Conservation (phyloP, 805 yeast genomes). For the Wickerhamiella sorbophila region DNA sequence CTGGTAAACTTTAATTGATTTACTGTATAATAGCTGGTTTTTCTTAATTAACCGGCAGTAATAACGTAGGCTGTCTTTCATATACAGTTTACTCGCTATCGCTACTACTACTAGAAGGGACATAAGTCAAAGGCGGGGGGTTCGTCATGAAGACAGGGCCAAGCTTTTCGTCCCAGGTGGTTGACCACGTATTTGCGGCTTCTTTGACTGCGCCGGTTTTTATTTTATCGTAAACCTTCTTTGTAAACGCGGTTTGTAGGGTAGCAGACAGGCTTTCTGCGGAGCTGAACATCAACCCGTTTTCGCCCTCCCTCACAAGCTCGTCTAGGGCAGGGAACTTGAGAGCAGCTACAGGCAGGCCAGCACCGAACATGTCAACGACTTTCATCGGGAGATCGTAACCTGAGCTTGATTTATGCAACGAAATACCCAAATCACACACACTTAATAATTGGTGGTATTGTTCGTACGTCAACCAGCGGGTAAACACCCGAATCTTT, state of each 20-base stretch:
- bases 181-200: slow-evolving; percentile 55
- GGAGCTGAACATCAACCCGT: slow-evolving; percentile 48
- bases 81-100: slow-evolving; percentile 7
- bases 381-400: slow-evolving; percentile 95
- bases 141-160: slow-evolving; percentile 28
- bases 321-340: slow-evolving; percentile 67
- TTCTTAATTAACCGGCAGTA: no score
- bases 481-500: slow-evolving; percentile 43
- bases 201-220: slow-evolving; percentile 63
- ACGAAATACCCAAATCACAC: slow-evolving; percentile 79
- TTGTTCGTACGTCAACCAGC: slow-evolving; percentile 66
- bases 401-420: slow-evolving; percentile 87
- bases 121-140: slow-evolving; percentile 16
- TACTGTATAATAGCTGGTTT: no score
- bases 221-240: slow-evolving; percentile 28
- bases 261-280: slow-evolving; percentile 33
- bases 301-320: slow-evolving; percentile 49
- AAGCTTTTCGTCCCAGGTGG: slow-evolving; percentile 50
- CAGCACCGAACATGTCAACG: slow-evolving; percentile 91
- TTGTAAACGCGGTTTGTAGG: slow-evolving; percentile 24
- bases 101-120: slow-evolving; percentile 14
- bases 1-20: no score
- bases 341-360: slow-evolving; percentile 76
- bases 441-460: slow-evolving; percentile 62
- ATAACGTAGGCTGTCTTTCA: no score